Evolutionary conservation across 495 filamentous ascomycete species (phyloP).

Genomic region (Durotheca rogersii): DNA sequence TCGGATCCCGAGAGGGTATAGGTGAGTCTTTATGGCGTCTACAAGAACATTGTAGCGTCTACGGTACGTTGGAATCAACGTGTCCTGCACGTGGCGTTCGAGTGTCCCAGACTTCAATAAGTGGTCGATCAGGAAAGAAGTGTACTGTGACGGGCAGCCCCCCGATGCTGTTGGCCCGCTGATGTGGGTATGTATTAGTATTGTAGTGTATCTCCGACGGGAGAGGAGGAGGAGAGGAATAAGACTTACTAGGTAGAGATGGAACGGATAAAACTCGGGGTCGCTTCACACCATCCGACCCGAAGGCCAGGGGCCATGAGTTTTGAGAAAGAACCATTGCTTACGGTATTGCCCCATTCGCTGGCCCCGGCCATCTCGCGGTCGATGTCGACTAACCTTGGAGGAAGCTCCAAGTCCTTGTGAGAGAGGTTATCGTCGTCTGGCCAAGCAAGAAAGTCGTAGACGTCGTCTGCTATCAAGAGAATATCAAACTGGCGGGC

Average conservation of each 20-base stretch:
- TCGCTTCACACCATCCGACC: conserved; percentile 75
- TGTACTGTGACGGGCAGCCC: conserved; percentile 67
- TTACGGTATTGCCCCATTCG: conserved; percentile 66
- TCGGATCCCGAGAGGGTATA: conserved; percentile 62
- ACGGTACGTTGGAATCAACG: conserved; percentile 55
- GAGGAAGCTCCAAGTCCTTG: conserved; percentile 48
- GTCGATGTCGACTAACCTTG: conserved; percentile 74
- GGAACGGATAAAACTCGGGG: conserved; percentile 60
- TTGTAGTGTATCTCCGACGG: neutral
- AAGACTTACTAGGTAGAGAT: conserved; percentile 61
- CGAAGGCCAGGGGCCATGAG: conserved; percentile 69
- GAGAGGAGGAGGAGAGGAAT: too few relatives aligned
- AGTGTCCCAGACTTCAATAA: conserved; percentile 54
- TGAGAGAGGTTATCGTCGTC: conserved; percentile 30
- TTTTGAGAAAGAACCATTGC: conserved; percentile 78
- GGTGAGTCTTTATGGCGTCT: conserved; percentile 53
- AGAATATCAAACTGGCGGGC: conserved; percentile 70
- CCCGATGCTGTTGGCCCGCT: conserved; percentile 67
- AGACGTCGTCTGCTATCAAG: conserved; percentile 75
- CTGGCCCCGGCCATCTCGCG: conserved; percentile 57
- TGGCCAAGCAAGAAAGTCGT: conserved; percentile 74
- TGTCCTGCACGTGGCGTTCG: conserved; percentile 42
- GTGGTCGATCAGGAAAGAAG: conserved; percentile 61
- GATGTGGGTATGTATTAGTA: conserved; percentile 9
- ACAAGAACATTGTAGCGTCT: conserved; percentile 56